Conservation (phyloP, 768 basidiomycete genomes). For the Leccinum uliginosum region DNA sequence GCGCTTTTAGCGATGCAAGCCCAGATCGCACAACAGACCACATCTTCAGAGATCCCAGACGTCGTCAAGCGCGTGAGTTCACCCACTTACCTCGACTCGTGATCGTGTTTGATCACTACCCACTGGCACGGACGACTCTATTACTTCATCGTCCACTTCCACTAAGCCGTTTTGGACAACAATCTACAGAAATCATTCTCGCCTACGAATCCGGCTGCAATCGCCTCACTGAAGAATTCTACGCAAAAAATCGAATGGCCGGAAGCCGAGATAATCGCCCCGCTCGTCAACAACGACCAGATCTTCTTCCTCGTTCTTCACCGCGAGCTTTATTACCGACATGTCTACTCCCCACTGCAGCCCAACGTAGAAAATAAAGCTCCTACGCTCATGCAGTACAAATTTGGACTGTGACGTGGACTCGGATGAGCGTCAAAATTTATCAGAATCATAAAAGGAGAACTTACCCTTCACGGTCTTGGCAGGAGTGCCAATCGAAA, state of each 20-base stretch:
- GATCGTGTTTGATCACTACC: neutral
- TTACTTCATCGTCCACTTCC: constrained; percentile 93
- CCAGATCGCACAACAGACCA: constrained; percentile 79
- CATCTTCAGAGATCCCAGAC: constrained; percentile 80
- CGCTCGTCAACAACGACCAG: constrained; percentile 91
- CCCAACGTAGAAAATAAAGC: no score
- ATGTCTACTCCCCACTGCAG: no score
- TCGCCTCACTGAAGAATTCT: constrained; percentile 94
- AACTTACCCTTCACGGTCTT: no score
- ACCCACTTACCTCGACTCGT: neutral
- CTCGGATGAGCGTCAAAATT: no score
- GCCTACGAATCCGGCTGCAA: constrained; percentile 99
- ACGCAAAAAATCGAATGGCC: constrained; percentile 95
- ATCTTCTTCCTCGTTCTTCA: constrained; percentile 97
- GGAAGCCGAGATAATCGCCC: constrained; percentile 92
- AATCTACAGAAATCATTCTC: constrained; percentile 88
- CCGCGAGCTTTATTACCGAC: no score
- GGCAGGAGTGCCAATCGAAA: no score
- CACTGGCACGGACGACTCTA: neutral
- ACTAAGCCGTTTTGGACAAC: constrained; percentile 87
- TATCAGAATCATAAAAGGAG: no score
- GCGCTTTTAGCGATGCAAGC: constrained; percentile 73
- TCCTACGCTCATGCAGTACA: no score
- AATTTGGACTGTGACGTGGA: no score
- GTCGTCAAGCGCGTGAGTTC: constrained; percentile 77